phyloP scores from a whole-genome alignment of 768 basidiomycete species.

The Albatrellus ellisii region DNA sequence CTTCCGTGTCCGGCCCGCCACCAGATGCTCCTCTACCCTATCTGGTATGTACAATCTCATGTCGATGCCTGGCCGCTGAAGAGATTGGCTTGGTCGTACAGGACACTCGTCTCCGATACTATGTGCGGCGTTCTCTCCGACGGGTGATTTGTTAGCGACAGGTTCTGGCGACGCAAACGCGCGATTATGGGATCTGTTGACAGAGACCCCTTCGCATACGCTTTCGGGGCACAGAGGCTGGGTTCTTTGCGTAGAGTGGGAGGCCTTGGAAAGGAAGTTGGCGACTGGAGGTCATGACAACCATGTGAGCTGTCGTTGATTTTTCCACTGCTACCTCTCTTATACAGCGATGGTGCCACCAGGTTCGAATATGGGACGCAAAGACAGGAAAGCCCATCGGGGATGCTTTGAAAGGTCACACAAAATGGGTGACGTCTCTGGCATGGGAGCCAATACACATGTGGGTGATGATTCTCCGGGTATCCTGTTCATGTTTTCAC shows the following conservation, averaged over 20 bases:
- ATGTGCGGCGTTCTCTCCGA: constrained; percentile 93
- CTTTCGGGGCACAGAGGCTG: constrained; percentile 86
- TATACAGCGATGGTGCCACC: neutral
- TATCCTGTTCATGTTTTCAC: constrained; percentile 2
- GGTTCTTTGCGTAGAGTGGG: constrained; percentile 98
- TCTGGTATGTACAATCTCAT: constrained; percentile 38
- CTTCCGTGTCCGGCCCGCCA: constrained; percentile 87
- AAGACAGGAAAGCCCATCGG: constrained; percentile 82
- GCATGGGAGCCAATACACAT: constrained; percentile 96
- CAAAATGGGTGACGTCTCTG: constrained; percentile 93
- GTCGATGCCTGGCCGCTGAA: constrained; percentile 1
- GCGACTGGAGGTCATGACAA: constrained; percentile 95
- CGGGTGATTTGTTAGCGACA: constrained; percentile 81
- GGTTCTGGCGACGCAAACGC: constrained; percentile 92
- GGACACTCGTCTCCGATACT: constrained; percentile 90
- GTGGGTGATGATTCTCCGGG: constrained; percentile 27
- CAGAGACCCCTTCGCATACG: constrained; percentile 82
- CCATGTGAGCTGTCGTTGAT: constrained; percentile 38
- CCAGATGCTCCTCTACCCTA: constrained; percentile 86
- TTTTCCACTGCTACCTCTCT: neutral
- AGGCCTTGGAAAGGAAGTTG: constrained; percentile 78
- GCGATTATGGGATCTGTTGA: constrained; percentile 88
- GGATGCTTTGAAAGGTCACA: constrained; percentile 82
- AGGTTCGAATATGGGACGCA: constrained; percentile 88
- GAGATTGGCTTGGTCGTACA: constrained; percentile 21